Base-by-base conservation (phyloP, 345 rosid species). In the Anacardium occidentale region DNA sequence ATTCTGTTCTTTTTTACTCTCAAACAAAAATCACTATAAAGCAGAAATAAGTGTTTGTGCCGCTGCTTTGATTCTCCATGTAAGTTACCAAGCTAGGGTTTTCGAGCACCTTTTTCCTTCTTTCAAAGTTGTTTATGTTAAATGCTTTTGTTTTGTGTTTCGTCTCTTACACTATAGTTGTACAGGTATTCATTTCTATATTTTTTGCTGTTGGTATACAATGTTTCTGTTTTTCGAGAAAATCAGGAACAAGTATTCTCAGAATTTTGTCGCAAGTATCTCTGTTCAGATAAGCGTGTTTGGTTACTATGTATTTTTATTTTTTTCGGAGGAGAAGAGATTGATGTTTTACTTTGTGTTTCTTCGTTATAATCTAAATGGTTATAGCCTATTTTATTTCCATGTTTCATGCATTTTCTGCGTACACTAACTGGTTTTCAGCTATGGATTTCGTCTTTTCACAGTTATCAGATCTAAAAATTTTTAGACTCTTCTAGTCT, bases 161-260 rank as follows among this genome's bases (percentile, higher is more conserved):
- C 42, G 5, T 45, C 11, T 65, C 34, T 21, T 5, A 64, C n/a
- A 13, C 3, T 22, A n/a, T n/a, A 11, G 34, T 25, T n/a, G 47
- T 55, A 29, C 8, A 21, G 71, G 55, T 21, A 20, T 25, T 50
- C 29, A 21, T 71, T 34, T 70, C 47, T 77, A 54, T 54, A 24
- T 32, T 66, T 71, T 64, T 37, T 6, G 10, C 8, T 37, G 48
- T 61, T 69, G 76, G 70, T 68, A 40, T 56, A 24, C 52, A 62
- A 55, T 76, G 74, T 75, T 75, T 74, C 69, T 79, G 77, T 45
- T 76, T 73, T 56, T 68, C 61, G 73, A 55, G 75, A 73, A 79
- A 79, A 75, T 65, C 64, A 40, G 72, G 70, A 48, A 66, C 32
- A 47, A 29, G 44, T 26, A 64, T 21, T 1, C 9, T 37, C 42